Conservation (phyloP, 2,329 filamentous ascomycete species). For the Leptographium flavum region DNA sequence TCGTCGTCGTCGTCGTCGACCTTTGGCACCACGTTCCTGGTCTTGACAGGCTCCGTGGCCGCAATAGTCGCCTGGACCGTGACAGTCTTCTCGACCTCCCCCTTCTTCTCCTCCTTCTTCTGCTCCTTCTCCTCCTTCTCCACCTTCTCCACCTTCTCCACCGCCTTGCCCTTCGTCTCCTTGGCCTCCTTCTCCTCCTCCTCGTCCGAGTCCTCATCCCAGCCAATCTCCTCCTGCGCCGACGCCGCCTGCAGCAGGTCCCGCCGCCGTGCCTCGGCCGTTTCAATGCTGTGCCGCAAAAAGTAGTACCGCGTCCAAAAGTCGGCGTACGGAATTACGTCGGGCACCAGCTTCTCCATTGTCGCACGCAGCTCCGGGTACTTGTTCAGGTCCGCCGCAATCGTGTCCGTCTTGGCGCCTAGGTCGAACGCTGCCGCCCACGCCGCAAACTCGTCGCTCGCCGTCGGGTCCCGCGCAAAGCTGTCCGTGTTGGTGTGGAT, state of each 20-base stretch:
- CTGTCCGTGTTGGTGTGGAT: conserved; percentile 76
- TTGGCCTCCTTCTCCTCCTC: conserved; percentile 11
- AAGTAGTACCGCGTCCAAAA: conserved; percentile 98
- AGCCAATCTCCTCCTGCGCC: conserved; percentile 56
- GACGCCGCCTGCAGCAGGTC: conserved; percentile 75
- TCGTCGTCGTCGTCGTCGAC: conserved; percentile 34
- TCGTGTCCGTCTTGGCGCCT: conserved; percentile 71
- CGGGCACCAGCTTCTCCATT: conserved; percentile 95
- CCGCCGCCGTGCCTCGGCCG: conserved; percentile 73
- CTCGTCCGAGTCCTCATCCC: conserved; percentile 43
- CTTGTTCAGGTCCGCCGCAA: conserved; percentile 67
- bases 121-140: conserved; percentile 12
- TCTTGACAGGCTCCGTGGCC: conserved; percentile 56
- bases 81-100: conserved; percentile 20
- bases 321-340: conserved; percentile 70
- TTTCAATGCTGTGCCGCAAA: conserved; percentile 80
- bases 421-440: conserved; percentile 68
- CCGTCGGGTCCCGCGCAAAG: conserved; percentile 66
- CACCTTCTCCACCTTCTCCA: conserved; percentile 28
- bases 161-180: conserved; percentile 53
- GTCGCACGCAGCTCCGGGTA: conserved; percentile 73
- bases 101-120: conserved; percentile 15
- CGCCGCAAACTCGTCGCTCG: conserved; percentile 53
- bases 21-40: conserved; percentile 20
- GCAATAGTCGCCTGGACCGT: conserved; percentile 59